Evolutionary conservation across 2,329 filamentous ascomycete genomes (phyloP), one percentile per base, ranked within the genome.

Genomic region (Claviceps pusilla): DNA sequence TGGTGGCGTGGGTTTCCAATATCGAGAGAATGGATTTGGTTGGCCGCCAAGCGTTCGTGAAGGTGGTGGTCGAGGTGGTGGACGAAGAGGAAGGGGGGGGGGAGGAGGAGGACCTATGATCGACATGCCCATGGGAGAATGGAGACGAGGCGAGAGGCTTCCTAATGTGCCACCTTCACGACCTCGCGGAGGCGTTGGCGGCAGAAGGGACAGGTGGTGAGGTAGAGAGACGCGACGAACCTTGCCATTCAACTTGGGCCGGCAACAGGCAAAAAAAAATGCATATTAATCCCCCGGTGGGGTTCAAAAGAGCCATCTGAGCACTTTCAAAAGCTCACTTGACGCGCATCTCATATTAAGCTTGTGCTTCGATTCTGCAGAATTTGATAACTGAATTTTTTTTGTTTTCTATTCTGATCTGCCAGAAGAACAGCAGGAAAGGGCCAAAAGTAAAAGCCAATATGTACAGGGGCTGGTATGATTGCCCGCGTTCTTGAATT

Each of bases 91-190:
- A 45, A 70, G 66, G 54, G 66, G 66, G 46, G 71, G 66, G 55
- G 43, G 24, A 14, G 43, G 37, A 16, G 37, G 37, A 41, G 37
- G 37, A 16, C 65, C 61, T 24, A 70, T 69, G 7, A 64, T 63
- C 46, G 64, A 57, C 16, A 69, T 70, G 66, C 63, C 79, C 0
- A 67, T 67, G 47, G 83, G 82, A 1, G 83, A 86, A 61, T 86
- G 83, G 83, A 76, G 79, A 58, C 76, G 83, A 59, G 83, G 83
- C 0, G 82, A 86, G 63, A 74, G 73, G 54, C 63, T 84, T 51
- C 82, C 82, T 2, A 76, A 81, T 41, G 73, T 71, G 37, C 71
- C 71, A 29, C 51, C 62, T n/a, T 58, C 58, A n/a, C 59, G 64
- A 53, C 49, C 60, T 24, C 61, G 64, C 37, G 65, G 64, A 14